Evolutionary conservation across 805 yeast species (phyloP).

Genomic region (Millerago galiae): DNA sequence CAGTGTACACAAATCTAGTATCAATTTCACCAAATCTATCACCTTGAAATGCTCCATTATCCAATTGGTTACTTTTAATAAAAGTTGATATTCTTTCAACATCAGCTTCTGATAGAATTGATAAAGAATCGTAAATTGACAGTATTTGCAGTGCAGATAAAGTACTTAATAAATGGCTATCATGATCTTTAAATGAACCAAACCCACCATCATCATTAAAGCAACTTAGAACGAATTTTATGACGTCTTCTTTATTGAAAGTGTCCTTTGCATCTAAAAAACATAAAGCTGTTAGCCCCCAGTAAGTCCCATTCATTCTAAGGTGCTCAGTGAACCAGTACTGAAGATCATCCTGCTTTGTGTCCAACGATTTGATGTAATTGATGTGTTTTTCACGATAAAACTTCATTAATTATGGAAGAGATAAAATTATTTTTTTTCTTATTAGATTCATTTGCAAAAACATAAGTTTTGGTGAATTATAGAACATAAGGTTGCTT

Average conservation of each 20-base stretch:
- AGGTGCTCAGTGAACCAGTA: constrained; percentile 91
- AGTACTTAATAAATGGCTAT: constrained; percentile 80
- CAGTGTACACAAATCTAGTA: constrained; percentile 83
- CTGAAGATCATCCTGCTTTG: constrained; percentile 52
- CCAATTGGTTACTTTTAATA: constrained; percentile 30
- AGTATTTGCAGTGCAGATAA: constrained; percentile 82
- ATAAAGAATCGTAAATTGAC: constrained; percentile 56
- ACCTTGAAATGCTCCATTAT: constrained; percentile 76
- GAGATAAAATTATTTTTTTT: not conserved
- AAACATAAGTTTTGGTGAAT: not conserved
- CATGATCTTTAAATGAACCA: constrained; percentile 86
- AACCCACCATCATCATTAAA: constrained; percentile 64
- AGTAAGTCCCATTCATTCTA: constrained; percentile 84
- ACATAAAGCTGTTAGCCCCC: constrained; percentile 84
- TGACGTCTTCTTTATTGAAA: constrained; percentile 54
- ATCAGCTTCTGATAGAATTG: constrained; percentile 29
- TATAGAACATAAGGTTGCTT: not conserved
- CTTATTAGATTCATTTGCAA: not conserved
- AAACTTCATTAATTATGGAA: constrained; percentile 5
- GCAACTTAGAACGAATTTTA: constrained; percentile 66
- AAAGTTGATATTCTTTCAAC: constrained; percentile 30
- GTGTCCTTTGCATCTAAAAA: constrained; percentile 50
- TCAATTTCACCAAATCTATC: constrained; percentile 91
- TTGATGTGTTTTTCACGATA: constrained; percentile 47
- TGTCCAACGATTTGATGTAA: constrained; percentile 50